These are phyloP conservation scores for Tilletiopsis washingtonensis DNA, from an alignment of 1,284 basidiomycete genomes.

Conservation along the genomic window DNA sequence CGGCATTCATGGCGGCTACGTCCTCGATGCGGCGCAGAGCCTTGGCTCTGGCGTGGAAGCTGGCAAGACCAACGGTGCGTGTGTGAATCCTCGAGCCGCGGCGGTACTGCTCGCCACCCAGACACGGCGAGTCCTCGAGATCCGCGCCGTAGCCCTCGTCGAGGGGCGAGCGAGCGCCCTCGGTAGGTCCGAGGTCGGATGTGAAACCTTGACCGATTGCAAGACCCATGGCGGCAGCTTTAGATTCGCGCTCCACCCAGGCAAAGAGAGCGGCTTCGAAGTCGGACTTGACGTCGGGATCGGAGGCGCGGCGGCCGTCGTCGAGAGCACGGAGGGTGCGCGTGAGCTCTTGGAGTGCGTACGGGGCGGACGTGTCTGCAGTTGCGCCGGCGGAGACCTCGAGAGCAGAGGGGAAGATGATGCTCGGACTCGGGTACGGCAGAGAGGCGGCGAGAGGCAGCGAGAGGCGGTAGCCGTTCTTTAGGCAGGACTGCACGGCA, in stretches of 20 bases:
- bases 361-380: background rate
- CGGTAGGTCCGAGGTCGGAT: background rate
- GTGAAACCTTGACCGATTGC: background rate
- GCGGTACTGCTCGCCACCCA: constrained; percentile 3
- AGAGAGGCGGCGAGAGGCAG: constrained; percentile 2
- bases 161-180: too few species aligned
- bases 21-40: too few species aligned
- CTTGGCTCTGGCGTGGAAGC: background rate
- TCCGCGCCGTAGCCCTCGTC: constrained; percentile 5
- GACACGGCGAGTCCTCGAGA: constrained; percentile 4
- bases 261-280: constrained; percentile 6
- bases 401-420: constrained; percentile 8
- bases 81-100: constrained; percentile 4
- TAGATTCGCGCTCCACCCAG: constrained; percentile 7
- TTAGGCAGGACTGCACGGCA: constrained; percentile 8
- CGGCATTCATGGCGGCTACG: too few species aligned
- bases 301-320: constrained; percentile 4
- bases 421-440: constrained; percentile 5
- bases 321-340: background rate
- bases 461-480: constrained; percentile 6
- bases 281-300: constrained; percentile 5
- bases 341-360: too few species aligned
- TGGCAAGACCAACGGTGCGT: background rate
- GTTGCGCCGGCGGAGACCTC: background rate
- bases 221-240: too few species aligned